These are phyloP conservation scores for Ambispora gerdemannii DNA, from an alignment of 192 early-diverging fungal species.

Conservation along the genomic window DNA sequence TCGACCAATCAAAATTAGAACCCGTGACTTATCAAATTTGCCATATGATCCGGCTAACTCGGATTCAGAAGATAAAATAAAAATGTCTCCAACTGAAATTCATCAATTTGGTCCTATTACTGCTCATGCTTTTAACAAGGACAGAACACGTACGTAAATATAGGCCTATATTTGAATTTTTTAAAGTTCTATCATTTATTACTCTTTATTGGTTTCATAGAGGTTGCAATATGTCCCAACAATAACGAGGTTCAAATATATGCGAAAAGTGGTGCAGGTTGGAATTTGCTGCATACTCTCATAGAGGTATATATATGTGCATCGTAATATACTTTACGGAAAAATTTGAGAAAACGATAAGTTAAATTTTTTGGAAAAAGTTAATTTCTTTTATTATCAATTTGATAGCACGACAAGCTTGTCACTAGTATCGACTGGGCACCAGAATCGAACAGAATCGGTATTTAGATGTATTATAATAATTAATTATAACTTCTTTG, in stretches of 20 bases:
- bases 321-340: too few relatives aligned
- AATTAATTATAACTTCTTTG: not conserved
- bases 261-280: conserved; percentile 54
- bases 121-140: conserved; percentile 89
- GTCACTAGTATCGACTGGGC: conserved; percentile 97
- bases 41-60: too few relatives aligned
- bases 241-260: conserved; percentile 90
- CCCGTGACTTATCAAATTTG: too few relatives aligned
- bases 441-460: conserved; percentile 85
- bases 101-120: conserved; percentile 82
- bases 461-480: not conserved
- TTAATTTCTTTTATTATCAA: conserved; percentile 9
- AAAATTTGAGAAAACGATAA: not conserved
- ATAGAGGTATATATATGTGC: conserved; percentile 54
- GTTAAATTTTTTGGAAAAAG: not conserved
- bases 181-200: not conserved
- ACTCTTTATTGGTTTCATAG: conserved; percentile 41
- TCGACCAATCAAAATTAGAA: too few relatives aligned
- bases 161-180: conserved; percentile 32
- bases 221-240: conserved; percentile 89
- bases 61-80: too few relatives aligned
- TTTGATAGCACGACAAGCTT: conserved; percentile 84
- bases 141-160: conserved; percentile 86
- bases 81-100: conserved; percentile 53
- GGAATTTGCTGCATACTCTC: conserved; percentile 67